Percentiles rank a stretch among this genome's conserved stretches.
Evolutionary conservation across 1,139 yeast species (phyloP).

Genomic region (Saccharomyces hybrid): DNA sequence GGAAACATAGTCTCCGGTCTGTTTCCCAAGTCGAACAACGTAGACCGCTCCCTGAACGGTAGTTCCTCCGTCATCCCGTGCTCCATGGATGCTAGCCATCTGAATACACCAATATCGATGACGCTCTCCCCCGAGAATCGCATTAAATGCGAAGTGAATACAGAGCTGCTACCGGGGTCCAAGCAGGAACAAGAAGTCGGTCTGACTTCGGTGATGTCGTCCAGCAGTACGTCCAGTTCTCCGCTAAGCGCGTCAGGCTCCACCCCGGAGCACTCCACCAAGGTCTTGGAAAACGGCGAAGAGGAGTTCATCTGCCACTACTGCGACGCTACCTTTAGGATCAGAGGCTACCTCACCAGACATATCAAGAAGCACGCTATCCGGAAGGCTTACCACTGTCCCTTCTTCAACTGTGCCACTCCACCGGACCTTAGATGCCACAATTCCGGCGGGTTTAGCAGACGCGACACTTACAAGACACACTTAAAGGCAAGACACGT

Average conservation of each 20-base stretch:
- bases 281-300: neutral
- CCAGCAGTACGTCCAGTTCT: neutral
- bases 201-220: neutral
- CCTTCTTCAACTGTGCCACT: slow-evolving; percentile 55
- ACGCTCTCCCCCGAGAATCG: neutral
- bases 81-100: neutral
- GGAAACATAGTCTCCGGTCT: neutral
- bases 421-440: slow-evolving; percentile 62
- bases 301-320: slow-evolving; percentile 41
- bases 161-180: neutral
- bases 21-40: neutral
- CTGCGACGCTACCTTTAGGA: slow-evolving; percentile 74
- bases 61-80: neutral
- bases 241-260: neutral
- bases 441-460: slow-evolving; percentile 86
- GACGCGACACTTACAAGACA: slow-evolving; percentile 93
- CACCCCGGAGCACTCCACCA: neutral
- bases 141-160: neutral
- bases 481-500: slow-evolving; percentile 91
- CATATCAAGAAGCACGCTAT: slow-evolving; percentile 87
- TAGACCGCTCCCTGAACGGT: neutral
- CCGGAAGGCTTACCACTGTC: slow-evolving; percentile 83
- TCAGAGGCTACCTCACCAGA: slow-evolving; percentile 86
- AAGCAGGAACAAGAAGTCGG: neutral
- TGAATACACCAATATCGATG: neutral